Evolutionary conservation across 148 eudicot species (phyloP).

Genomic region (Chenopodium berlandieri): DNA sequence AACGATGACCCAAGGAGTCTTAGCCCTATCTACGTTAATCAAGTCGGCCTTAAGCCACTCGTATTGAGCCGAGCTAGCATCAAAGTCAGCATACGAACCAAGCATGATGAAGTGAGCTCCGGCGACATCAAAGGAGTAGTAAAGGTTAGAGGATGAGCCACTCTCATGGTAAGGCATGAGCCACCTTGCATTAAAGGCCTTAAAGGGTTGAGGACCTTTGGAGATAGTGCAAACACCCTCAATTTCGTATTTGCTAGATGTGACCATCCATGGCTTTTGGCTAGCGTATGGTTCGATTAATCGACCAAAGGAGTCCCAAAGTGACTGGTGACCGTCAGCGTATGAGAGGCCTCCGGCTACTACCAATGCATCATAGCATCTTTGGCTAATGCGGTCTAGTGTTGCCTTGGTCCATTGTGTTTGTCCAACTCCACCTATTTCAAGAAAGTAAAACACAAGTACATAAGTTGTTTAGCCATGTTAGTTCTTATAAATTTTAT

Average conservation of each 20-base stretch:
- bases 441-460: neutral
- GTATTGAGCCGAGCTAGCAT: conserved; percentile 65
- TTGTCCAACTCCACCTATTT: conserved; percentile 81
- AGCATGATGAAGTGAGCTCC: conserved; percentile 71
- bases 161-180: conserved; percentile 74
- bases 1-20: conserved; percentile 73
- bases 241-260: conserved; percentile 71
- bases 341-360: conserved; percentile 77
- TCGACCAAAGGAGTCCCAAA: conserved; percentile 92
- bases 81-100: conserved; percentile 64
- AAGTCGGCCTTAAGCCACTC: conserved; percentile 68
- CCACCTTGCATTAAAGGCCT: conserved; percentile 82
- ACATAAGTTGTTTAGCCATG: neutral
- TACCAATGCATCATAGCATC: conserved; percentile 62
- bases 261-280: conserved; percentile 87
- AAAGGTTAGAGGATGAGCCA: conserved; percentile 68
- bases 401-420: conserved; percentile 77
- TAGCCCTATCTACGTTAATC: conserved; percentile 38
- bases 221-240: conserved; percentile 62
- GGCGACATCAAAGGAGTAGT: conserved; percentile 74
- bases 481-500: neutral
- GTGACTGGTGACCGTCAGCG: conserved; percentile 66
- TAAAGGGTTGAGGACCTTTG: conserved; percentile 61
- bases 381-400: conserved; percentile 43
- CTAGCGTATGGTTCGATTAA: conserved; percentile 76